Base-by-base conservation (phyloP, 2,329 filamentous ascomycete genomes). In the Fusarium buxicola region DNA sequence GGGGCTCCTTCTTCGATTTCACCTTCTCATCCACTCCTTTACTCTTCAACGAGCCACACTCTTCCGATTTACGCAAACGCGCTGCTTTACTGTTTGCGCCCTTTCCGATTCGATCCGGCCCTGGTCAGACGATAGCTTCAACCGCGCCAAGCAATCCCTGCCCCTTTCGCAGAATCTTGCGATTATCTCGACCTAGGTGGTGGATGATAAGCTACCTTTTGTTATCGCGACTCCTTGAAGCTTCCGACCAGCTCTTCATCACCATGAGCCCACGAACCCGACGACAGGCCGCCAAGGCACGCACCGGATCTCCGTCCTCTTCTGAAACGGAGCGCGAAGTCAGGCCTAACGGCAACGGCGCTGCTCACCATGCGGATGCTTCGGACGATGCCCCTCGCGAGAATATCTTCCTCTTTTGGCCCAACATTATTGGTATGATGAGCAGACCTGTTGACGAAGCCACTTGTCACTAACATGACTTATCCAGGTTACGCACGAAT, bases 361-460 rank as follows among this genome's bases (percentile, higher is more conserved):
- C 76, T 54, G 77, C 75, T 47, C 72, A 76, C 63, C 69, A 75
- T 46, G 53, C 74, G 60, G 72, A 73, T 58, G 71, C 68, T 48
- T 74, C 76, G 59, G 79, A 73, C 35, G 69, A 76, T 44, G 66
- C 76, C 43, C 73, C 78, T 9, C 74, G 77, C 36, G 91, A 94
- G 77, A 94, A 94, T 75, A 90, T 94, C 65, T 94, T 94, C 66
- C 76, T 94, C 28, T 94, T 94, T 77, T 89, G 86, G 77, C 91
- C 92, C 27, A 94, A 94, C 72, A 81, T 94, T 34, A 94, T 94
- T 69, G 91, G 90, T 92, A 81, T 65, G 84, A 72, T 50, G 27
- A 41, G 15, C 41, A 31, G 24, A 39, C 30, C 32, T 7, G 30
- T 44, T 35, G 12, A 27, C 8, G 11, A 43, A 52, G 44, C 13